Evolutionary conservation across 2,329 filamentous ascomycete genomes (phyloP).

Genomic region (Teratosphaeria viscida): DNA sequence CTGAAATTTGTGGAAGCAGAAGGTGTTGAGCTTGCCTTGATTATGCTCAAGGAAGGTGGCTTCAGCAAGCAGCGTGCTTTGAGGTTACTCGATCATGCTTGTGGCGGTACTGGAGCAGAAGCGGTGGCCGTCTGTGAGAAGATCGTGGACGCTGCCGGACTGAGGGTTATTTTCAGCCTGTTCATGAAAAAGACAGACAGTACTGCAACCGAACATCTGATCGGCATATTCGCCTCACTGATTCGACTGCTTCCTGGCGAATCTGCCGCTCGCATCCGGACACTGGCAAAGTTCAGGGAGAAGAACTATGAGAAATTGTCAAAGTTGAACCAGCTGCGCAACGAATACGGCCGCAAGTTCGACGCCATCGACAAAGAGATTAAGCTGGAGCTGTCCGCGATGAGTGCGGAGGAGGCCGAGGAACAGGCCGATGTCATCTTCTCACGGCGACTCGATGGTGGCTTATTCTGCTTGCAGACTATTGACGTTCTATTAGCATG

Average conservation of each 20-base stretch:
- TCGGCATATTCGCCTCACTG: slow-evolving; percentile 76
- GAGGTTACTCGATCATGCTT: slow-evolving; percentile 73
- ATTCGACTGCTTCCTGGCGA: slow-evolving; percentile 69
- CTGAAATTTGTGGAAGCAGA: slow-evolving; percentile 76
- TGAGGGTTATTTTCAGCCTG: slow-evolving; percentile 75
- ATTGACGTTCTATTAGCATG: slow-evolving; percentile 81
- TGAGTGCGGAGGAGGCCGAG: slow-evolving; percentile 50
- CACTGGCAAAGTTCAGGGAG: slow-evolving; percentile 89
- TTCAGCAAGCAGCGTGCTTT: slow-evolving; percentile 68
- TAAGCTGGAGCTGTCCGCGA: slow-evolving; percentile 43
- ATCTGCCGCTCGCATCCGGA: slow-evolving; percentile 67
- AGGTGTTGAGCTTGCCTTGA: slow-evolving; percentile 79
- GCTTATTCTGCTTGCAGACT: slow-evolving; percentile 71
- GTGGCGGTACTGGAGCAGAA: slow-evolving; percentile 46
- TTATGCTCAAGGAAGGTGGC: slow-evolving; percentile 75
- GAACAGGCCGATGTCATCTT: slow-evolving; percentile 61
- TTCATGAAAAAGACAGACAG: slow-evolving; percentile 74
- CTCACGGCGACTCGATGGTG: slow-evolving; percentile 66
- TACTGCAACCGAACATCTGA: slow-evolving; percentile 63
- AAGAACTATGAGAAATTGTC: slow-evolving; percentile 80
- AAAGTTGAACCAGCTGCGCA: slow-evolving; percentile 59
- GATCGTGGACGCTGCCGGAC: slow-evolving; percentile 70
- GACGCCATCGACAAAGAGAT: slow-evolving; percentile 54
- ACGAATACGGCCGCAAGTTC: slow-evolving; percentile 56
- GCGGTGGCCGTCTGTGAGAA: slow-evolving; percentile 54